Conservation (phyloP, 371 early-diverging fungal genomes). For the Mortierella sp. region DNA sequence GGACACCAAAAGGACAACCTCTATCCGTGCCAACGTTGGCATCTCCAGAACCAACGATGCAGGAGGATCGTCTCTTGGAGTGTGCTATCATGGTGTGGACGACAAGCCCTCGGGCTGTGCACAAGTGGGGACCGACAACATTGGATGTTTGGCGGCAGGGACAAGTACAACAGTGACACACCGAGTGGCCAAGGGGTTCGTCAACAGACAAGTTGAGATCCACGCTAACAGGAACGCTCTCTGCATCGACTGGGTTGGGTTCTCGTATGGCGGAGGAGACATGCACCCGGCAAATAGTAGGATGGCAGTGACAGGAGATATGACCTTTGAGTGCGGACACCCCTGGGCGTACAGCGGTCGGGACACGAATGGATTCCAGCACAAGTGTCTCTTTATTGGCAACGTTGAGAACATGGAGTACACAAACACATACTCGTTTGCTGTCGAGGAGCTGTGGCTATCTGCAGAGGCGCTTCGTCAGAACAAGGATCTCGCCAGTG, state of each 20-base stretch:
- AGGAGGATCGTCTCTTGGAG: conserved; percentile 5
- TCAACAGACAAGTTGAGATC: conserved; percentile 4
- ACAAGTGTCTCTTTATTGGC: conserved; percentile 4
- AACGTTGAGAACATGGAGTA: not conserved
- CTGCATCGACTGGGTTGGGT: not conserved
- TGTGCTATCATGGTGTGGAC: not conserved
- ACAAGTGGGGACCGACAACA: not conserved
- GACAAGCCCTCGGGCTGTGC: not conserved
- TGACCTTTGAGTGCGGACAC: conserved; percentile 8
- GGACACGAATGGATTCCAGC: not conserved
- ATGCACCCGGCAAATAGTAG: not conserved
- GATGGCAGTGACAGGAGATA: not conserved
- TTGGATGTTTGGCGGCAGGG: not conserved
- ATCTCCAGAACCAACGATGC: not conserved
- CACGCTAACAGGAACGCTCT: not conserved
- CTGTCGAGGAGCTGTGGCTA: not conserved
- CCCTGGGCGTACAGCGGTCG: conserved; percentile 7
- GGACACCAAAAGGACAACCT: not conserved
- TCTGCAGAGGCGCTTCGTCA: not conserved
- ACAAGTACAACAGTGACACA: not conserved
- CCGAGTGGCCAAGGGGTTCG: not conserved
- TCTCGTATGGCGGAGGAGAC: not conserved
- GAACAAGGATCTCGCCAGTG: not conserved
- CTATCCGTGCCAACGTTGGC: conserved; percentile 1
- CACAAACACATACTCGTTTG: not conserved